These are phyloP conservation scores for Talaromyces stipitatus DNA, from an alignment of 495 filamentous ascomycete species.

Conservation along the genomic window DNA sequence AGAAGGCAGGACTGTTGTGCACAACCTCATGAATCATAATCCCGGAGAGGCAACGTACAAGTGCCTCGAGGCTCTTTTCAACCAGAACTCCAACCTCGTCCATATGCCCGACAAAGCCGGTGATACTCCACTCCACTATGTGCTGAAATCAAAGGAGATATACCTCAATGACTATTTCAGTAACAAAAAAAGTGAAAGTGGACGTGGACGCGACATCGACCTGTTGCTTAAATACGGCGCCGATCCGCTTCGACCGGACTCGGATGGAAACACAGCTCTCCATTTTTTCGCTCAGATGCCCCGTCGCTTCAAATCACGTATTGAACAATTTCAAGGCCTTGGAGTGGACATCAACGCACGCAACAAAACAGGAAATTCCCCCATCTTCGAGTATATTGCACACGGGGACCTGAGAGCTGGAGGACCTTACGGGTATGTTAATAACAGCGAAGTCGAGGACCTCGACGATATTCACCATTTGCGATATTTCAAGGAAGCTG, in stretches of 20 bases:
- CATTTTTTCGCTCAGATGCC: conserved; percentile 8
- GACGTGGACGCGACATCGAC: neutral
- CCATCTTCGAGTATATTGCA: neutral
- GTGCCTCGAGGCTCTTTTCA: neutral
- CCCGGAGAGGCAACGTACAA: neutral
- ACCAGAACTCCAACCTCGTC: neutral
- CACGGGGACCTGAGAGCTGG: conserved; percentile 6
- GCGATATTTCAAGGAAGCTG: neutral
- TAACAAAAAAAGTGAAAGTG: too few relatives aligned
- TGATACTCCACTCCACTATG: neutral
- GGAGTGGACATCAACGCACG: conserved; percentile 8
- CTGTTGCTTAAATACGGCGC: conserved; percentile 11
- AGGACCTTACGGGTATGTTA: neutral
- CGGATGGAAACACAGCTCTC: conserved; percentile 13
- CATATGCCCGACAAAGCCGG: neutral
- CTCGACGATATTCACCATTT: neutral
- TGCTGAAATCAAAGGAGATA: neutral
- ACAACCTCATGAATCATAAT: conserved; percentile 2
- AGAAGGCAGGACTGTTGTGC: conserved; percentile 9
- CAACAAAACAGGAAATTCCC: neutral
- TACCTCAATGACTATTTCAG: neutral
- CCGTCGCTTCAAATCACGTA: neutral
- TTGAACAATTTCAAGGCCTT: conserved; percentile 4
- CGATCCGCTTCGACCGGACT: conserved; percentile 11
- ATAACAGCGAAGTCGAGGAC: neutral